Percentiles rank a stretch among this genome's conserved stretches.
These are phyloP conservation scores for Neonectria coccinea DNA, from an alignment of 2,329 filamentous ascomycete genomes.

Conservation along the genomic window DNA sequence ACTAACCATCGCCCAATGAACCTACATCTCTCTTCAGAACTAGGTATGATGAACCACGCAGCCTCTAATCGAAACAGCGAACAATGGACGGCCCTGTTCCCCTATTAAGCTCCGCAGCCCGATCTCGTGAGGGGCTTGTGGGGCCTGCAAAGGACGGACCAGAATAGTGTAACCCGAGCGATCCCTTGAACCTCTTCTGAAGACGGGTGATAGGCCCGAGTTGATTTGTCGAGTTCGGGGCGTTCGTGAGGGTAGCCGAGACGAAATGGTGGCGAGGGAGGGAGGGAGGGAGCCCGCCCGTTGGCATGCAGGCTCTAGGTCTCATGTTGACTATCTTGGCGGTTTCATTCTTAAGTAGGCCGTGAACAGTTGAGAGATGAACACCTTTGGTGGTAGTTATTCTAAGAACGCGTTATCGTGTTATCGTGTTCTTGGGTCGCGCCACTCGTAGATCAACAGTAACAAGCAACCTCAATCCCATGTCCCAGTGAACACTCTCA, in stretches of 20 bases:
- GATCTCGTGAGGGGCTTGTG: constrained; percentile 8
- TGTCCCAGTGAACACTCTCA: background rate
- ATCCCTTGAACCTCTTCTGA: background rate
- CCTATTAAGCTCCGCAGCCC: background rate
- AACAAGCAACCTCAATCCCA: background rate
- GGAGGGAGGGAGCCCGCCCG: background rate
- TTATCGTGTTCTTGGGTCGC: background rate
- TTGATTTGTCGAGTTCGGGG: background rate
- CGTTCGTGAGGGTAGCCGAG: constrained; percentile 17
- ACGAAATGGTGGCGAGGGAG: constrained; percentile 1
- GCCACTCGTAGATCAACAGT: background rate
- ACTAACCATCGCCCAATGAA: background rate
- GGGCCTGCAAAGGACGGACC: background rate
- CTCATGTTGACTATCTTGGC: background rate
- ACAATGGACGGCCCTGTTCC: background rate
- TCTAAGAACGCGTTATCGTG: background rate
- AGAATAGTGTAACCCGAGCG: constrained; percentile 8
- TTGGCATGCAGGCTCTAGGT: constrained; percentile 4
- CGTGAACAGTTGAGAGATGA: too few relatives aligned
- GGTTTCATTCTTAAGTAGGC: background rate
- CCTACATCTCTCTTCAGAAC: background rate
- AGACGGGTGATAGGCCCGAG: background rate
- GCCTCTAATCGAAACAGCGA: background rate
- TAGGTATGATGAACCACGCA: too few relatives aligned
- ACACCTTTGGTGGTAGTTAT: too few relatives aligned